Evolutionary conservation across 164 flowering plant genomes (phyloP).

Genomic region (Nymphaea thermarum): DNA sequence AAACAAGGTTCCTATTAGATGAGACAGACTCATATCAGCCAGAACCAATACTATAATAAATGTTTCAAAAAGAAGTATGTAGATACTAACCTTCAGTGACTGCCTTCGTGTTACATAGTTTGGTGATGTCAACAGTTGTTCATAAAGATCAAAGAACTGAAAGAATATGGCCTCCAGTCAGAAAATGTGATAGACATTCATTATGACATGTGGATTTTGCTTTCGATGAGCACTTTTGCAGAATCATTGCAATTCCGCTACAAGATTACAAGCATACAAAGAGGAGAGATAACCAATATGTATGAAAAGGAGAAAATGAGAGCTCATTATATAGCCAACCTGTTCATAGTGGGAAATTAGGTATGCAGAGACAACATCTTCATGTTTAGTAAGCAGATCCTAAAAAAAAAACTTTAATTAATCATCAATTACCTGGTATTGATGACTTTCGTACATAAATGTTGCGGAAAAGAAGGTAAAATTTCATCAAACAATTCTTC

Average conservation of each 20-base stretch:
- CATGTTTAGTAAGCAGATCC: slow-evolving; percentile 94
- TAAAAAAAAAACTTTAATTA: slow-evolving; percentile 17
- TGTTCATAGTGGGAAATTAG: slow-evolving; percentile 69
- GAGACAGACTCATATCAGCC: neutral
- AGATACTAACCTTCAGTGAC: slow-evolving; percentile 70
- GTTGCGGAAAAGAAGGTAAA: neutral
- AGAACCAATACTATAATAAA: neutral
- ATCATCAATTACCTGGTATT: neutral
- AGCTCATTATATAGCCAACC: slow-evolving; percentile 28
- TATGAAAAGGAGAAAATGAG: neutral
- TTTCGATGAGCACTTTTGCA: neutral
- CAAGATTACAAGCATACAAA: neutral
- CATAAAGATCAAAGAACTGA: slow-evolving; percentile 87
- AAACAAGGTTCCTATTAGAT: slow-evolving; percentile 1
- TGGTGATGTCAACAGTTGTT: slow-evolving; percentile 63
- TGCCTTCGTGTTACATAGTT: slow-evolving; percentile 98
- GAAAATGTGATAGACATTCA: slow-evolving; percentile 8
- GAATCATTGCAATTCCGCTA: neutral
- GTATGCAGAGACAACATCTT: slow-evolving; percentile 49
- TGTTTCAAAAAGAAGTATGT: slow-evolving; percentile 2
- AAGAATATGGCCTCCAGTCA: slow-evolving; percentile 12
- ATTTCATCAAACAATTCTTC: neutral
- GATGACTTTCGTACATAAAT: too few relatives aligned
- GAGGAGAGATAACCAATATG: neutral
- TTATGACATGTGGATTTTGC: neutral